These are phyloP conservation scores for Desmodesmus armatus DNA, from an alignment of 139 green algal species.

Conservation along the genomic window DNA sequence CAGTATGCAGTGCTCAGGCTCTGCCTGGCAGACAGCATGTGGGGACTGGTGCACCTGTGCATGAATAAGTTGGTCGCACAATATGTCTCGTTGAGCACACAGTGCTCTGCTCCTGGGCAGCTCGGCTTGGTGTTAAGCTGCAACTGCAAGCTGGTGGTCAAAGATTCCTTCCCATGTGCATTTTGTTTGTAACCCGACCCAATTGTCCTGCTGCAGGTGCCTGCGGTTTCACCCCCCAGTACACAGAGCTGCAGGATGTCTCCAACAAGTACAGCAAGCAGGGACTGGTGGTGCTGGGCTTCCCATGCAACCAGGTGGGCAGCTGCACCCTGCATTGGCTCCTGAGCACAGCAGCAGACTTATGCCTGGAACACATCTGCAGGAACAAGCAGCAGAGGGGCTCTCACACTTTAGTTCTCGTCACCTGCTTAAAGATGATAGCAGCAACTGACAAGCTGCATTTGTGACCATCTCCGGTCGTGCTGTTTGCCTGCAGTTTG, in stretches of 20 bases:
- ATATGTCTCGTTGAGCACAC: neutral
- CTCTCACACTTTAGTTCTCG: no score
- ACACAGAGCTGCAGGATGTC: slow-evolving; percentile 74
- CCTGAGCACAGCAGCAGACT: no score
- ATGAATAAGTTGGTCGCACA: no score
- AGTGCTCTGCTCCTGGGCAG: neutral
- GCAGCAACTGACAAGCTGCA: no score
- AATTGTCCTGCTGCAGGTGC: slow-evolving; percentile 29
- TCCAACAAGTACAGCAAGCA: slow-evolving; percentile 78
- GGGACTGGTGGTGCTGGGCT: slow-evolving; percentile 79
- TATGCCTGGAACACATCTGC: no score
- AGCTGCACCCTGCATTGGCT: no score
- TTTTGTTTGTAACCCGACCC: neutral
- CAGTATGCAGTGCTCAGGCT: slow-evolving; percentile 51
- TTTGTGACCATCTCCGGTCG: neutral
- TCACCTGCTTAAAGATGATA: no score
- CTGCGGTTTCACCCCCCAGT: slow-evolving; percentile 64
- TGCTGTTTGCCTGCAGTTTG: slow-evolving; percentile 81
- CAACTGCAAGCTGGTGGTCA: neutral
- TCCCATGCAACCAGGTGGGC: no score
- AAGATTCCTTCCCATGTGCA: neutral
- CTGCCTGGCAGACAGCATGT: no score
- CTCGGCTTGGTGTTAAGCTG: neutral
- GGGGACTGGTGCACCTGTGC: no score
- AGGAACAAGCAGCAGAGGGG: no score